phyloP scores from a whole-genome alignment of 768 basidiomycete species.

The Leccinum uliginosum region DNA sequence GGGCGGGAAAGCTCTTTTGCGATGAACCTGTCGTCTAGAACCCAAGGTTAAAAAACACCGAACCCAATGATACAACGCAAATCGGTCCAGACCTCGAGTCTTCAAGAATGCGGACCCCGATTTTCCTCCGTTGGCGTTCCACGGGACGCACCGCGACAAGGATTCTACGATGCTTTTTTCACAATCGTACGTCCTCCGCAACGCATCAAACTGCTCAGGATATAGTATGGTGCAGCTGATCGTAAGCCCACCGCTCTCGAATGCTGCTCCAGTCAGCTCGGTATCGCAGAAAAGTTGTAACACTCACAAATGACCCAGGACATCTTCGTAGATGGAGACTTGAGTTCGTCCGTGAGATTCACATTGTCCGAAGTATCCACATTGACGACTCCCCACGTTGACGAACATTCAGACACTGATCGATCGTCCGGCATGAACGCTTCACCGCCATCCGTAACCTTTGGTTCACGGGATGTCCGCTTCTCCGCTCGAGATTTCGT shows the following conservation, averaged over 20 bases:
- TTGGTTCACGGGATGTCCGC: constrained; percentile 54
- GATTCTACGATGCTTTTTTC: constrained; percentile 94
- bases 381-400: constrained; percentile 91
- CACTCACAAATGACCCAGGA: constrained; percentile 78
- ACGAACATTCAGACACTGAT: constrained; percentile 76
- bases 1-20: constrained; percentile 91
- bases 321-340: constrained; percentile 70
- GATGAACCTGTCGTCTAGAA: constrained; percentile 92
- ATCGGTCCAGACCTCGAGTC: constrained; percentile 64
- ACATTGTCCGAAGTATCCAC: constrained; percentile 61
- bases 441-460: constrained; percentile 64
- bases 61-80: not conserved
- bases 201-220: constrained; percentile 94
- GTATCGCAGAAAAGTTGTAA: not conserved
- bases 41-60: not conserved
- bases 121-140: constrained; percentile 94
- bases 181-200: constrained; percentile 89
- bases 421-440: constrained; percentile 91
- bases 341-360: constrained; percentile 74
- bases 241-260: constrained; percentile 83
- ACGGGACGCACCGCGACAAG: constrained; percentile 89
- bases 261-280: constrained; percentile 45
- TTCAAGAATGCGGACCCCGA: constrained; percentile 97
- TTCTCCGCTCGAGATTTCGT: constrained; percentile 75
- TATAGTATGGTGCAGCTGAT: constrained; percentile 94